Evolutionary conservation across 2,329 filamentous ascomycete species (phyloP), one percentile per base, ranked within the genome.

Genomic region (Fusarium chaquense): DNA sequence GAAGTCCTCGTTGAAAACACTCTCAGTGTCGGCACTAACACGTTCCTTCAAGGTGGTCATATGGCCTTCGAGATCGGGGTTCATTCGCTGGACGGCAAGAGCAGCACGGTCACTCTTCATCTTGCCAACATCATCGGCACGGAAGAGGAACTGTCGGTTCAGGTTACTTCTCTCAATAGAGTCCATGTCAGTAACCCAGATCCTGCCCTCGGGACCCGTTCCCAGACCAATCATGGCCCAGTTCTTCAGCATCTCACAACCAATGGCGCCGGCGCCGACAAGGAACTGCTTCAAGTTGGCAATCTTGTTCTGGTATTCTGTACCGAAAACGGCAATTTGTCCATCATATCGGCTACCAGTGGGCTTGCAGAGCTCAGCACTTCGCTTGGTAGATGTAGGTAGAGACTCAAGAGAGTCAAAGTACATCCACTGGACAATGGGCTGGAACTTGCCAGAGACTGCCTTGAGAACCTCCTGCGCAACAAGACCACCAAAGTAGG

Each of bases 191-290:
- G 97, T 98, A 51, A 99, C 92, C 62, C 85, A 93, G 76, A 99
- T 97, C 80, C 92, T 91, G 75, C 96, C 96, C 50, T 94, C 88
- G 5, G 93, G 93, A 6, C 96, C 96, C 46, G 92, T 93, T 45
- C 91, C 95, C 32, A 99, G 85, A 72, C 96, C 96, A 79, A 98
- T 97, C 94, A 99, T 97, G 36, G 97, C 95, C 94, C 96, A 99
- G 81, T 98, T 98, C 88, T 99, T 99, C 73, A 99, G 84, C 92
- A 98, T 99, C 78, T 99, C 96, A 77, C 96, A 99, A 46, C 96
- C 96, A 79, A 99, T 99, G 69, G 97, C 96, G 75, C 96, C 96
- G 47, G 96, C 93, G 73, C 96, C 96, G 61, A 99, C 96, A 58
- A 99, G 86, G 84, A 99, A 99, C 75, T 98, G 90, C 76, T 91